Evolutionary conservation across 257 asterid species (phyloP), one percentile per base, ranked within the genome.

Genomic region (Galeopsis tetrahit): DNA sequence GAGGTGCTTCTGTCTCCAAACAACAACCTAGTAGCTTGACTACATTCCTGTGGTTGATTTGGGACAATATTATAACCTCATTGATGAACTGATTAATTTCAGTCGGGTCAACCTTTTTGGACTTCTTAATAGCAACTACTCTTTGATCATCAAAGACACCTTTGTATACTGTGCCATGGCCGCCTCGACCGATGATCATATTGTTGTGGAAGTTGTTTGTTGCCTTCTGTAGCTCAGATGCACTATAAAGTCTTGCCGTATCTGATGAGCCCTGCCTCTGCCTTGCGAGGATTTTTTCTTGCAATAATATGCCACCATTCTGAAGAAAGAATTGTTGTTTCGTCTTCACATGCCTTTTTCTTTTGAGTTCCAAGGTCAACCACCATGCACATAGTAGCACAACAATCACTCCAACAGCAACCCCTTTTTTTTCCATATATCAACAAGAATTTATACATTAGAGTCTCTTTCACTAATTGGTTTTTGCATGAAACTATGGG

Each of bases 21-120:
- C 83, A 83, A 28, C 87, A 80, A 2, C 85, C 87, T 2, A 83
- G 34, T 11, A 80, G 85, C 75, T 80, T 83, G 11, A 84, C 85
- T 0, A 74, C 82, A 21, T 81, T 72, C 56, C 65, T 56, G 10
- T 72, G 83, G 44, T 70, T 78, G 71, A 78, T 58, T 51, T 77
- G 77, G 49, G 84, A 81, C 15, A 83, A 67, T 9, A 84, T 64
- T 39, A 81, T 28, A 1, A 78, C 82, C 69, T 84, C 83, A 38
- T 81, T 75, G 1, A 79, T 76, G 75, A 81, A 81, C 28, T 78
- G 85, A 44, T 84, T 82, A 0, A 78, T 53, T 10, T 84, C 85
- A 7, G 13, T 38, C 1, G 34, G 58, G 40, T 70, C 77, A 11
- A 75, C 63, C 49, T 28, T 14, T 59, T 59, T 79, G 1, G 80